phyloP scores from a whole-genome alignment of 2,329 filamentous ascomycete genomes.

The Phaeophleospora eucalypticola region DNA sequence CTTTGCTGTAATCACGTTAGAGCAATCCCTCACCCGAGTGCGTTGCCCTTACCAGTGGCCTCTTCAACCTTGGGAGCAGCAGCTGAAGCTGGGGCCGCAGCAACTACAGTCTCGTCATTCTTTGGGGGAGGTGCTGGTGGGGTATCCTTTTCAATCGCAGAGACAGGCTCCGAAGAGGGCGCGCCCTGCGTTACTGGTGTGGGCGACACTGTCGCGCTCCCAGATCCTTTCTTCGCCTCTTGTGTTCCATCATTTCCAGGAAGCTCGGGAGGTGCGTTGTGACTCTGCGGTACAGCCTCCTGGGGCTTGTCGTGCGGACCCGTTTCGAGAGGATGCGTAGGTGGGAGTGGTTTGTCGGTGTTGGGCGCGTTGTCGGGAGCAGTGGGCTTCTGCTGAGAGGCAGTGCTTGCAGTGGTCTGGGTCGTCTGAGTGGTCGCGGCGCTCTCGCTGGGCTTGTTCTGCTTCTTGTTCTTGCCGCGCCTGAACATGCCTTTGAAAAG shows the following conservation, averaged over 20 bases:
- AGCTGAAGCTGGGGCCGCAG: neutral
- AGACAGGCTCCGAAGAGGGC: slow-evolving; percentile 11
- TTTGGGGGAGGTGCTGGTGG: slow-evolving; percentile 19
- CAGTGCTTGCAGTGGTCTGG: slow-evolving; percentile 6
- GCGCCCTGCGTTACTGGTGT: slow-evolving; percentile 9
- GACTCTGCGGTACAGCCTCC: slow-evolving; percentile 6
- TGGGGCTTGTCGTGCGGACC: slow-evolving; percentile 2
- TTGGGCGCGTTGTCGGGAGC: slow-evolving; percentile 12
- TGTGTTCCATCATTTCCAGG: neutral
- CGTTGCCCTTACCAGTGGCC: slow-evolving; percentile 2
- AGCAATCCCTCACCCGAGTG: too few species aligned
- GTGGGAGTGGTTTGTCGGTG: slow-evolving; percentile 20
- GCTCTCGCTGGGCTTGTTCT: slow-evolving; percentile 7
- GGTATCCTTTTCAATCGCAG: slow-evolving; percentile 16
- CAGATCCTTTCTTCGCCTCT: slow-evolving; percentile 4
- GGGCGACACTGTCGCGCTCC: slow-evolving; percentile 7
- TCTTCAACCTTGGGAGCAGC: too few species aligned
- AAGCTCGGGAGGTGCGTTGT: slow-evolving; percentile 1
- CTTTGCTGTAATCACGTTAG: neutral
- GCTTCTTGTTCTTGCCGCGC: slow-evolving; percentile 19
- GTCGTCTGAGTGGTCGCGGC: slow-evolving; percentile 5
- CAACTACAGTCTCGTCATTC: slow-evolving; percentile 11
- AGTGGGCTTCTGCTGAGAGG: slow-evolving; percentile 6
- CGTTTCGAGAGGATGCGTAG: slow-evolving; percentile 7
- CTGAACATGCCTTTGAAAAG: slow-evolving; percentile 22